phyloP scores from a whole-genome alignment of 371 early-diverging fungal genomes.

The Choanephora cucurbitarum region DNA sequence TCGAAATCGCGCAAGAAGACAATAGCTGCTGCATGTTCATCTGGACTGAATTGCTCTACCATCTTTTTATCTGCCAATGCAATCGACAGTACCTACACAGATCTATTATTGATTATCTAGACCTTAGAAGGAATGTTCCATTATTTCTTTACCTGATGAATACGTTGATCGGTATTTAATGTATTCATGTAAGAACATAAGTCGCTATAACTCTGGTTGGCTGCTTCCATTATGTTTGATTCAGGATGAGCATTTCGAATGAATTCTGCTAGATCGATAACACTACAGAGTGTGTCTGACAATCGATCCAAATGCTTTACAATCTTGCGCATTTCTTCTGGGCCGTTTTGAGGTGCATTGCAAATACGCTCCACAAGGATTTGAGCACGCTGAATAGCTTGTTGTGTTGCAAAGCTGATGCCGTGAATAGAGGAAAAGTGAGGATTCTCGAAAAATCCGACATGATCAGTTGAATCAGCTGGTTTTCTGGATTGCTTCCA shows the following conservation, averaged over 20 bases:
- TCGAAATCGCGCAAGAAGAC: slow-evolving; percentile 92
- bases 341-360: slow-evolving; percentile 56
- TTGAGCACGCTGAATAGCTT: slow-evolving; percentile 54
- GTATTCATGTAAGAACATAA: slow-evolving; percentile 88
- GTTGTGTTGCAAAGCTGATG: slow-evolving; percentile 42
- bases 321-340: slow-evolving; percentile 65
- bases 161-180: slow-evolving; percentile 86
- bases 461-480: not conserved
- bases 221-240: slow-evolving; percentile 65
- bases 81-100: slow-evolving; percentile 69
- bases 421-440: slow-evolving; percentile 37
- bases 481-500: slow-evolving; percentile 6
- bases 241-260: slow-evolving; percentile 91
- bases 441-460: slow-evolving; percentile 43
- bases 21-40: slow-evolving; percentile 80
- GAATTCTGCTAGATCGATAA: slow-evolving; percentile 92
- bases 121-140: no score
- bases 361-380: slow-evolving; percentile 62
- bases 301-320: slow-evolving; percentile 86
- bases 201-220: slow-evolving; percentile 76
- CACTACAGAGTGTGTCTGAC: slow-evolving; percentile 88
- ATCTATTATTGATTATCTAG: no score
- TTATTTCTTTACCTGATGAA: slow-evolving; percentile 72
- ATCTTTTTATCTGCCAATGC: slow-evolving; percentile 65
- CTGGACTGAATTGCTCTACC: slow-evolving; percentile 51